Base-by-base conservation (phyloP, 345 rosid species). In the Ceriops decandra region DNA sequence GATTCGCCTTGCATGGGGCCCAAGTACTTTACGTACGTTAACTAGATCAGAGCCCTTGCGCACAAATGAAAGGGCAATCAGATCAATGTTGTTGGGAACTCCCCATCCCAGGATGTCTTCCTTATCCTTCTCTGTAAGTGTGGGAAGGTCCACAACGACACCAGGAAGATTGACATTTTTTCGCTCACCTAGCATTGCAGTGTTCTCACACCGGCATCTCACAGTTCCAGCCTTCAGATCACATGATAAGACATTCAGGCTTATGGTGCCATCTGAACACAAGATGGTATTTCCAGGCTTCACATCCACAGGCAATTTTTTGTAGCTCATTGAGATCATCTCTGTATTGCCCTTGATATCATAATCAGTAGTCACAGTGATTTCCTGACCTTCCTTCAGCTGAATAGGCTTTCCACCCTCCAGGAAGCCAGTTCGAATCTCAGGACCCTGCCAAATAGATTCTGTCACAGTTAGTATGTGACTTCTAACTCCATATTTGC, bases 31-130 rank as follows among this genome's bases (percentile, higher is more conserved):
- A 8, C 93, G 90, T 17, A 89, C 97, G 59, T 83, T 81, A 69
- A 91, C 90, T 82, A 91, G 97, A 78, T 92, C 97, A 0, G 96
- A 89, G 5, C 97, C 97, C 81, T 92, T 92, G 66, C 97, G 93
- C 26, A 91, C 96, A 78, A 91, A 91, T 3, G 97, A 91, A 57
- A 91, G 90, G 30, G 93, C 97, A 73, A 91, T 91, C 91, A 91
- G 87, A 85, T 89, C 93, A 63, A 91, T 91, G 7, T 68, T 74
- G 76, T 91, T 91, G 1, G 96, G 96, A 62, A 89, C 92, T 76
- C 97, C 97, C 96, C 97, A 91, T 21, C 47, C 72, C 27, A 91
- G 77, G 78, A 89, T 91, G 76, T 91, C 97, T 62, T 89, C 96
- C 76, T 86, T 83, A 73, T 92, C 98, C 77, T 92, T 91, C 36